Evolutionary conservation across 331 rosid genomes (phyloP).

Genomic region (Erythrophleum ivorense): DNA sequence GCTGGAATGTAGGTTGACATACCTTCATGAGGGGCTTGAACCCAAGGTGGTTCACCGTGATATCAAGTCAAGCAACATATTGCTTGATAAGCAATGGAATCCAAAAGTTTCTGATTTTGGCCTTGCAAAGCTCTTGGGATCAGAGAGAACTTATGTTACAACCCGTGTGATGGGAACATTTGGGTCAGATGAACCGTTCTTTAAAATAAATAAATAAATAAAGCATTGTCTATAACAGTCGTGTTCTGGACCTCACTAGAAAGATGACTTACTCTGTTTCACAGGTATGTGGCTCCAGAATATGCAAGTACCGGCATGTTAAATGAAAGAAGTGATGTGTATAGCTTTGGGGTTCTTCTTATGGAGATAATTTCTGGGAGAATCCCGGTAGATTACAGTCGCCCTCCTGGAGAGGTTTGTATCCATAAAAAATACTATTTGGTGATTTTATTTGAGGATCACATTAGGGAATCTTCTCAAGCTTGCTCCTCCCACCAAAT

Average conservation of each 20-base stretch:
- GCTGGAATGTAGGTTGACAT: conserved; percentile 8
- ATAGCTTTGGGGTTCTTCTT: conserved; percentile 19
- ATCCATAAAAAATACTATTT: not conserved
- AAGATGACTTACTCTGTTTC: not conserved
- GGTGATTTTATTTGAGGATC: conserved; percentile 16
- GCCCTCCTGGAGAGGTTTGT: conserved; percentile 30
- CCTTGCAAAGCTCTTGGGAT: conserved; percentile 28
- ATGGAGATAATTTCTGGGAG: conserved; percentile 29
- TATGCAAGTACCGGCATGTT: conserved; percentile 30
- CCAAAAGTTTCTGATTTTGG: conserved; percentile 29
- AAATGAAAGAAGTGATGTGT: conserved; percentile 33
- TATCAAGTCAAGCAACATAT: conserved; percentile 29
- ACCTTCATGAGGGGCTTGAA: conserved; percentile 30
- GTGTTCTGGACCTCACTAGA: not conserved
- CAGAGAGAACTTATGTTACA: conserved; percentile 29
- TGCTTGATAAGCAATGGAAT: conserved; percentile 25
- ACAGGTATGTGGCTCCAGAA: conserved; percentile 29
- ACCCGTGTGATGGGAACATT: conserved; percentile 32
- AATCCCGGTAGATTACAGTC: conserved; percentile 23
- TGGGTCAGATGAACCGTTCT: not conserved
- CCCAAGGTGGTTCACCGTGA: conserved; percentile 33
- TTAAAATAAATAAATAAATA: not conserved
- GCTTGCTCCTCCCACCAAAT: not conserved
- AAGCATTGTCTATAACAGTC: not conserved
- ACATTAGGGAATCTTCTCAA: not conserved